Evolutionary conservation across 805 yeast genomes (phyloP).

Genomic region (Clavispora fructus): DNA sequence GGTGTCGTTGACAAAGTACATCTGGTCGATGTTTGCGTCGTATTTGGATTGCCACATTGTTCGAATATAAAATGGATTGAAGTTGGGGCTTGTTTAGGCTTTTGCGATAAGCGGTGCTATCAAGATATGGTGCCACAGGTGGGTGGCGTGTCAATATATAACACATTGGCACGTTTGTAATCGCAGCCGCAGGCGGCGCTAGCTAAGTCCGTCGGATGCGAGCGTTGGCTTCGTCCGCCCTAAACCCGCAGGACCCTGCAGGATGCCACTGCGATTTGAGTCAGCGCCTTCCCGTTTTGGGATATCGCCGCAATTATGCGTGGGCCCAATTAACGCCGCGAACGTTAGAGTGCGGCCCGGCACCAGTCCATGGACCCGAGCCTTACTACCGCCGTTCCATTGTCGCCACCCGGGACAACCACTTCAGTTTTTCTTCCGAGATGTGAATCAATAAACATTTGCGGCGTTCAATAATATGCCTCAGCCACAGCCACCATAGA

Average conservation of each 20-base stretch:
- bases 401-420: too few relatives aligned
- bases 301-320: neutral
- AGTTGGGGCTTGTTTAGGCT: neutral
- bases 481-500: too few relatives aligned
- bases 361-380: neutral
- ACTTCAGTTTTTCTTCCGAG: too few relatives aligned
- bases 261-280: neutral
- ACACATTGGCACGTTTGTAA: neutral
- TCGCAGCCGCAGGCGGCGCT: neutral
- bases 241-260: neutral
- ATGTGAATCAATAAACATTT: too few relatives aligned
- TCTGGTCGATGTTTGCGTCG: constrained; percentile 13
- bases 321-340: neutral
- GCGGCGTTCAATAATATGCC: too few relatives aligned
- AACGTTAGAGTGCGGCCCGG: neutral
- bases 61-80: neutral
- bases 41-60: constrained; percentile 12
- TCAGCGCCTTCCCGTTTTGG: neutral
- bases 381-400: too few relatives aligned
- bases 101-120: neutral
- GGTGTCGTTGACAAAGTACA: constrained; percentile 10
- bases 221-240: neutral
- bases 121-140: neutral
- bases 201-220: neutral
- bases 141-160: neutral